Evolutionary conservation across 2,329 filamentous ascomycete genomes (phyloP), one percentile per base, ranked within the genome.

Genomic region (Fusarium pilosicola): DNA sequence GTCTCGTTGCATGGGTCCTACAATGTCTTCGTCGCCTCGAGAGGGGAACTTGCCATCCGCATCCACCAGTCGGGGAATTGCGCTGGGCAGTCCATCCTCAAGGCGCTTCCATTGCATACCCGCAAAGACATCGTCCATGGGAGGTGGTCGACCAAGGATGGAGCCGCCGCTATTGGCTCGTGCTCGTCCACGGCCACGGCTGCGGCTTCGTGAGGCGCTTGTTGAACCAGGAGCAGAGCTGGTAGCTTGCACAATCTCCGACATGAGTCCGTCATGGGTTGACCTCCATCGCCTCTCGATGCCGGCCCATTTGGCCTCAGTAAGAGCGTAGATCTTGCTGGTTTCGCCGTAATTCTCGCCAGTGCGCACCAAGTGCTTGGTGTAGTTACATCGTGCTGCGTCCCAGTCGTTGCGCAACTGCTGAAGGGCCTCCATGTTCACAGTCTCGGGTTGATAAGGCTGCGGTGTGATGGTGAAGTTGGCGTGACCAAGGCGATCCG

Each of bases 261-360:
- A 84, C 45, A 92, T 86, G 62, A 94, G 88, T 38, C 88, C 83
- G 41, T 94, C 90, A 79, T 96, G 90, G 62, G 91, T 89, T 41
- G 83, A 81, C 79, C 91, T 90, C 96, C 95, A 98, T 64, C 87
- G 84, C 5, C 86, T 86, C 80, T 97, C 94, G 48, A 93, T 93
- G 76, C 92, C 90, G 32, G 91, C 88, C 96, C 96, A 98, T 81
- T 98, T 98, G 70, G 93, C 89, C 81, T 96, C 92, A 1, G 95
- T 97, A 64, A 96, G 87, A 58, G 88, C 89, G 83, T 95, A 97
- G 63, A 94, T 96, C 81, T 94, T 96, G 61, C 95, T 97, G 1
- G 94, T 97, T 39, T 92, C 87, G 22, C 95, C 95, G 76, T 97
- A 97, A 83, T 98, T 94, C 82, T 97, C 95, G 63, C 93, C 93